phyloP scores from a whole-genome alignment of 2,329 filamentous ascomycete species.

The Blastomyces parvus region DNA sequence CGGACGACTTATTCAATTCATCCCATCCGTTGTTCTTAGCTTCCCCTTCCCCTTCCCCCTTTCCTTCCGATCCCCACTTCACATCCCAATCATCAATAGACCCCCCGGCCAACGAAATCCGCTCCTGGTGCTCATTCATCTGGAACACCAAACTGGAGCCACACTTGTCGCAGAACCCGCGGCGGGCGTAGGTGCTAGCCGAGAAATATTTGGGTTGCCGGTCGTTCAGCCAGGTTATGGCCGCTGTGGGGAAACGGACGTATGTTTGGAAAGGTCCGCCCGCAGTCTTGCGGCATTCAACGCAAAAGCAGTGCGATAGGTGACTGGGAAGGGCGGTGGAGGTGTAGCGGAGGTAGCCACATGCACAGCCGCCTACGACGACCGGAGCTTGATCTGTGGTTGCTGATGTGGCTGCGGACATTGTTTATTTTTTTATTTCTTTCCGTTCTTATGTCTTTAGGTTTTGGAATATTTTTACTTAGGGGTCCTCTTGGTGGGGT shows the following conservation, averaged over 20 bases:
- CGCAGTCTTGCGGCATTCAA: constrained; percentile 41
- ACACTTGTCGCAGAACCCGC: constrained; percentile 39
- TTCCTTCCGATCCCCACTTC: constrained; percentile 20
- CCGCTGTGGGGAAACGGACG: constrained; percentile 26
- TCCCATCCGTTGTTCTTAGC: constrained; percentile 15
- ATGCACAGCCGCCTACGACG: constrained; percentile 38
- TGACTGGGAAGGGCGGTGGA: constrained; percentile 27
- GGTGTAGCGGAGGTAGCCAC: constrained; percentile 36
- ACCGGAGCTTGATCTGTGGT: constrained; percentile 9
- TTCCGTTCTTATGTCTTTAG: neutral
- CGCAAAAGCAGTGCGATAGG: constrained; percentile 40
- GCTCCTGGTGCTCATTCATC: constrained; percentile 27
- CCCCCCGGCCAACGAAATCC: constrained; percentile 31
- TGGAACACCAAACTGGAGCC: constrained; percentile 40
- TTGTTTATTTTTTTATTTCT: neutral
- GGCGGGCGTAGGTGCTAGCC: constrained; percentile 35
- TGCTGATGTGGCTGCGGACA: constrained; percentile 2
- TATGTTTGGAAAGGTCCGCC: constrained; percentile 41
- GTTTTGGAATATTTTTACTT: neutral
- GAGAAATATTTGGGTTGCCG: constrained; percentile 24
- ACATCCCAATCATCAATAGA: constrained; percentile 36
- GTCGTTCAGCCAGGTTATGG: constrained; percentile 30
- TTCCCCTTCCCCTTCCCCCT: constrained; percentile 5
- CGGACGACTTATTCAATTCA: constrained; percentile 18
- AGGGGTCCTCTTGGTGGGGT: neutral